phyloP scores from a whole-genome alignment of 148 eudicot genomes.

The Heliosperma pusillum region DNA sequence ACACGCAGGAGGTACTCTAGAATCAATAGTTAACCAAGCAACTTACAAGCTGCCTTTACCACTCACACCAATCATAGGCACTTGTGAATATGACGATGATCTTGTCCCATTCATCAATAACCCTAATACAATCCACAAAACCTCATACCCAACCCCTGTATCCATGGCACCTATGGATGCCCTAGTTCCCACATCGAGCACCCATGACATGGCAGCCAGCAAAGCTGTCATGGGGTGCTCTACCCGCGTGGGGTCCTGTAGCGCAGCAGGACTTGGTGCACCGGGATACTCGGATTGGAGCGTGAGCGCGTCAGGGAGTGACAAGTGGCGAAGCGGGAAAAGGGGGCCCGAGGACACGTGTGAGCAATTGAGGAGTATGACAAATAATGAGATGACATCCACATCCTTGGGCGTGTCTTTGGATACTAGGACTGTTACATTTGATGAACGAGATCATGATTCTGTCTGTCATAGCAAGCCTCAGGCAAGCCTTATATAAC shows the following conservation, averaged over 20 bases:
- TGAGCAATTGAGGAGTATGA: conserved; percentile 41
- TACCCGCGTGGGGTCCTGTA: conserved; percentile 58
- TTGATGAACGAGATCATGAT: conserved; percentile 65
- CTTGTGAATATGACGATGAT: conserved; percentile 15
- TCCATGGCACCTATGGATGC: conserved; percentile 44
- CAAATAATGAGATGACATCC: conserved; percentile 35
- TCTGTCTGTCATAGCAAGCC: conserved; percentile 58
- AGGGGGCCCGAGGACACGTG: conserved; percentile 24
- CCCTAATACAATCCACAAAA: neutral
- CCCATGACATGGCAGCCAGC: conserved; percentile 5
- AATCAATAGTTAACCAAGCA: conserved; percentile 79
- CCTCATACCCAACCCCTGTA: conserved; percentile 5
- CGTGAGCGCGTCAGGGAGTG: conserved; percentile 26
- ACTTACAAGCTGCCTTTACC: conserved; percentile 25
- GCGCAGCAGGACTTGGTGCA: conserved; percentile 26
- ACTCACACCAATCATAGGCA: neutral
- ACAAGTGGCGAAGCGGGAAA: conserved; percentile 14
- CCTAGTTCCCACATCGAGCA: conserved; percentile 29
- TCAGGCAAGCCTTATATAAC: conserved; percentile 37
- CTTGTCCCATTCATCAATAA: conserved; percentile 37
- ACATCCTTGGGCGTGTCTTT: conserved; percentile 53
- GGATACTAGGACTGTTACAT: conserved; percentile 44
- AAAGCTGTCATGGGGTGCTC: conserved; percentile 31
- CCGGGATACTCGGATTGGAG: conserved; percentile 23
- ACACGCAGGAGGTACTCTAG: conserved; percentile 57